These are phyloP conservation scores for Apiospora arundinis DNA, from an alignment of 2,329 filamentous ascomycete species.

Conservation along the genomic window DNA sequence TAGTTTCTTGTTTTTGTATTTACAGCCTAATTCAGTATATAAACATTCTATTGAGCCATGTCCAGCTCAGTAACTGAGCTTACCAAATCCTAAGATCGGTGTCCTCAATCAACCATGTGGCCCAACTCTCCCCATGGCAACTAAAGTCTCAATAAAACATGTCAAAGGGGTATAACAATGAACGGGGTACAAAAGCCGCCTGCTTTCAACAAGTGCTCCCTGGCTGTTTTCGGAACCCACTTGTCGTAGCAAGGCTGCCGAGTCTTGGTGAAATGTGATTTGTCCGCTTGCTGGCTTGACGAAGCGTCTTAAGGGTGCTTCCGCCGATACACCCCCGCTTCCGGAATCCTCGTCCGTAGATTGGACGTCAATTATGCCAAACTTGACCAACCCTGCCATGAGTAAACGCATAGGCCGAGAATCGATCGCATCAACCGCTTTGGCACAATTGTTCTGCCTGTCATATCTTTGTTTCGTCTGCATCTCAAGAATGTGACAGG, in stretches of 20 bases:
- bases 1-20: neutral
- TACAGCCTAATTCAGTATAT: slow-evolving; percentile 6
- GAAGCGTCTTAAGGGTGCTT: neutral
- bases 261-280: slow-evolving; percentile 7
- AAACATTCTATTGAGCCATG: slow-evolving; percentile 8
- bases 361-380: neutral
- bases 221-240: slow-evolving; percentile 2
- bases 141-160: slow-evolving; percentile 14
- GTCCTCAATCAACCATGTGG: slow-evolving; percentile 5
- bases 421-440: slow-evolving; percentile 1
- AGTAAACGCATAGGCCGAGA: neutral
- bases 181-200: neutral
- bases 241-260: neutral
- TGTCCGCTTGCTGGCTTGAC: neutral
- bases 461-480: neutral
- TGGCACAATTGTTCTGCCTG: neutral
- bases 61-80: neutral
- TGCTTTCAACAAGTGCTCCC: neutral
- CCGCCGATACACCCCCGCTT: neutral
- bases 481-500: neutral
- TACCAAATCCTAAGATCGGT: neutral
- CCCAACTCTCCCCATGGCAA: neutral
- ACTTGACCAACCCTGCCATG: neutral
- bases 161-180: slow-evolving; percentile 18
- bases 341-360: neutral